These are phyloP conservation scores for Thielaviopsis cerberus DNA, from an alignment of 2,329 filamentous ascomycete species.

Conservation along the genomic window DNA sequence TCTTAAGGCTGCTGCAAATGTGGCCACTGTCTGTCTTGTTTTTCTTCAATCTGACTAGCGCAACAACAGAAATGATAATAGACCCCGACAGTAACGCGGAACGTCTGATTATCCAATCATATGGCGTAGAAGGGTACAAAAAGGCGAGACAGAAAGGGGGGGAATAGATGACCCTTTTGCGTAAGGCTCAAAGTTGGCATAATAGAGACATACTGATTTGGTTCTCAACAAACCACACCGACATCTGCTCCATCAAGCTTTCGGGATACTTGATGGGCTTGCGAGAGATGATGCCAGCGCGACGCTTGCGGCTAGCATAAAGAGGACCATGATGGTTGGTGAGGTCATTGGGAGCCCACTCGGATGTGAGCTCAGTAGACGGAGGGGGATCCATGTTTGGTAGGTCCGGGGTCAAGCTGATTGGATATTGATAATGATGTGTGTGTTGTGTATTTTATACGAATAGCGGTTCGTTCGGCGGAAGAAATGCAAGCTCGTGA, in stretches of 20 bases:
- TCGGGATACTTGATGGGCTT: slow-evolving; percentile 11
- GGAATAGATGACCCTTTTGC: not conserved
- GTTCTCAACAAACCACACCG: slow-evolving; percentile 56
- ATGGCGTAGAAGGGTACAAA: not conserved
- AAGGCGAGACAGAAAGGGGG: not conserved
- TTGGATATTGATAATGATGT: not conserved
- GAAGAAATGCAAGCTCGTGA: not conserved
- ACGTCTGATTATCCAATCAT: not conserved
- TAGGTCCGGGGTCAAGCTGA: not conserved
- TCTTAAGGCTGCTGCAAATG: not conserved
- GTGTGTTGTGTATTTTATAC: not conserved
- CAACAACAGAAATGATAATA: not conserved
- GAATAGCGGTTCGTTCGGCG: not conserved
- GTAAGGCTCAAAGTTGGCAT: not conserved
- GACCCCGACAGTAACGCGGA: not conserved
- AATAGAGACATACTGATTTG: slow-evolving; percentile 48
- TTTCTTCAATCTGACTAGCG: not conserved
- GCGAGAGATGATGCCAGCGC: slow-evolving; percentile 11
- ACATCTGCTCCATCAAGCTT: slow-evolving; percentile 29
- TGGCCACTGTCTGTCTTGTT: not conserved
- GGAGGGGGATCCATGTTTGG: slow-evolving; percentile 3
- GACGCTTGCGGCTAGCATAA: slow-evolving; percentile 11
- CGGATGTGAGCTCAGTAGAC: slow-evolving; percentile 9
- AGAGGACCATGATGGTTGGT: slow-evolving; percentile 11
- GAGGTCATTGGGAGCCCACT: slow-evolving; percentile 11